phyloP scores from a whole-genome alignment of 768 basidiomycete genomes.

The Boletales sp. region DNA sequence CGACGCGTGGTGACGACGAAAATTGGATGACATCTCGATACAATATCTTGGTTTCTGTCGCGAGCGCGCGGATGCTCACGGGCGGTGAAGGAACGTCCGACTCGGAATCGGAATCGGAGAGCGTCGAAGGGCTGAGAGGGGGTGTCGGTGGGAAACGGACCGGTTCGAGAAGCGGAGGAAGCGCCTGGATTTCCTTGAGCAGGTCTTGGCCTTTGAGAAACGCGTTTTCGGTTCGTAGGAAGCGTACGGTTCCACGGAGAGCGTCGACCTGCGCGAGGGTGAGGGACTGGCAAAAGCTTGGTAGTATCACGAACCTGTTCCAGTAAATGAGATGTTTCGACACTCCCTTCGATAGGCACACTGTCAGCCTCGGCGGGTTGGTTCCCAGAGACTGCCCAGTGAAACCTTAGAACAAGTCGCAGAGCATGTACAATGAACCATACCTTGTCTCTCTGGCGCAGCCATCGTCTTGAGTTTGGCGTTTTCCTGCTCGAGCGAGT shows the following conservation, averaged over 20 bases:
- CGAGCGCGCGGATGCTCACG: constrained; percentile 59
- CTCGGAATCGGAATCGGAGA: constrained; percentile 63
- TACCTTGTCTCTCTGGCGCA: constrained; percentile 70
- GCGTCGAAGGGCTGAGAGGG: constrained; percentile 58
- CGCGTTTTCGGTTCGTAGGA: constrained; percentile 90
- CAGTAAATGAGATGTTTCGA: constrained; percentile 84
- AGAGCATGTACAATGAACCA: background rate
- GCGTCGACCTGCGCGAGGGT: constrained; percentile 67
- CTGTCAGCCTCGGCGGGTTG: constrained; percentile 58
- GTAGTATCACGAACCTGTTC: constrained; percentile 62
- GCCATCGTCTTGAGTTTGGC: constrained; percentile 70
- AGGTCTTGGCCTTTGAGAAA: constrained; percentile 93
- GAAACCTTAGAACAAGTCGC: background rate
- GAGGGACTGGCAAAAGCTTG: constrained; percentile 1
- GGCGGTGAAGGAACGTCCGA: constrained; percentile 44
- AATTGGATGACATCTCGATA: constrained; percentile 88
- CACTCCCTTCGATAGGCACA: constrained; percentile 67
- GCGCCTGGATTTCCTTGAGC: constrained; percentile 71
- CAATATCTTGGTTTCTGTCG: constrained; percentile 79
- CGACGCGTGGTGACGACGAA: constrained; percentile 77
- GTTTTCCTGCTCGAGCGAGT: constrained; percentile 84
- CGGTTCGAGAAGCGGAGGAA: constrained; percentile 61
- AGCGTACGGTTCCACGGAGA: constrained; percentile 86
- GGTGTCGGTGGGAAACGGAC: constrained; percentile 55
- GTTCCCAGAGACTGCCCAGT: constrained; percentile 39